These are phyloP conservation scores for Alternaria sp. DNA, from an alignment of 2,329 filamentous ascomycete genomes.

Conservation along the genomic window DNA sequence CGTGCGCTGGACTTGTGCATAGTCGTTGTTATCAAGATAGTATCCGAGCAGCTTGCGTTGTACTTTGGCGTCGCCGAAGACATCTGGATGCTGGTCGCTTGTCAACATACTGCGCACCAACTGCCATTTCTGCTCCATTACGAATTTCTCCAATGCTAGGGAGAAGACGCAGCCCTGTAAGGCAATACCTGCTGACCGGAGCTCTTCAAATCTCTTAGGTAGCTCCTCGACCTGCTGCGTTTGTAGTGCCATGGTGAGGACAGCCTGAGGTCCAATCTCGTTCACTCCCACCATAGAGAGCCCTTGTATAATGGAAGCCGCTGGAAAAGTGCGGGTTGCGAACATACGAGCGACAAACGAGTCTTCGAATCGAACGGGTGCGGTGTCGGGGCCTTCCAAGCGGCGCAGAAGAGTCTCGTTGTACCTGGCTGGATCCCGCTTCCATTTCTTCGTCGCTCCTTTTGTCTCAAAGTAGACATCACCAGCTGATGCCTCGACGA, in stretches of 20 bases:
- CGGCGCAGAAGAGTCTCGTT: conserved; percentile 45
- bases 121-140: conserved; percentile 62
- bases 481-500: conserved; percentile 30
- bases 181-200: conserved; percentile 69
- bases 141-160: conserved; percentile 70
- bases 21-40: conserved; percentile 62
- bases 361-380: conserved; percentile 63
- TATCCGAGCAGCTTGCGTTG: conserved; percentile 64
- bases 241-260: conserved; percentile 79
- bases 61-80: conserved; percentile 63
- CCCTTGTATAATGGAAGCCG: conserved; percentile 75
- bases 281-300: conserved; percentile 75
- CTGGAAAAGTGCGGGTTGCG: conserved; percentile 75
- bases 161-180: conserved; percentile 71
- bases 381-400: conserved; percentile 53
- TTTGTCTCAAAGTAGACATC: conserved; percentile 13
- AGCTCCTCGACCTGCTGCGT: conserved; percentile 66
- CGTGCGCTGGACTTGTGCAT: conserved; percentile 63
- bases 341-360: conserved; percentile 80
- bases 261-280: conserved; percentile 75
- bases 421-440: conserved; percentile 23
- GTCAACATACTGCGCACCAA: conserved; percentile 62
- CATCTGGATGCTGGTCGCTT: conserved; percentile 72
- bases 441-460: conserved; percentile 11
- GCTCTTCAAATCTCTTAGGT: conserved; percentile 64